Percentiles rank a stretch among this genome's conserved stretches.
These are phyloP conservation scores for Pelargonium cotyledonis DNA, from an alignment of 441 rosid species.

Conservation along the genomic window DNA sequence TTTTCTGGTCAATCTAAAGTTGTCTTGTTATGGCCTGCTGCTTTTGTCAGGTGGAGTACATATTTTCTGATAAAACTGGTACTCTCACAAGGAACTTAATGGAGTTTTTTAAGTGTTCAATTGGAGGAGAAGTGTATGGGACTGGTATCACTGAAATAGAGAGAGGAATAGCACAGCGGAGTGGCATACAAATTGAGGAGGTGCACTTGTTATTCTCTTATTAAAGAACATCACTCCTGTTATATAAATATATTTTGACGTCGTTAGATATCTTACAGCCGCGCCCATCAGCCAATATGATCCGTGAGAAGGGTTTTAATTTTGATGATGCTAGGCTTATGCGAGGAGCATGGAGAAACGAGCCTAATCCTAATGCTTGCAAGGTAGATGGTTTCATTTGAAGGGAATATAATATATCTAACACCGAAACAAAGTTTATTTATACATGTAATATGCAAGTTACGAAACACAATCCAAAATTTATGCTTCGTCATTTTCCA, in stretches of 20 bases:
- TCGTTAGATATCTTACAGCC: conserved; percentile 31
- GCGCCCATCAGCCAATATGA: conserved; percentile 38
- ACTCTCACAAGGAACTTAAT: conserved; percentile 95
- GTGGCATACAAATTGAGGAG: conserved; percentile 63
- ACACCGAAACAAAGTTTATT: not conserved
- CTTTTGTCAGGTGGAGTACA: conserved; percentile 81
- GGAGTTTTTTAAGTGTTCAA: conserved; percentile 99
- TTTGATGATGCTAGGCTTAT: conserved; percentile 88
- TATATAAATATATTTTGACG: not conserved
- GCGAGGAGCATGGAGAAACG: conserved; percentile 84
- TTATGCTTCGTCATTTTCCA: not conserved
- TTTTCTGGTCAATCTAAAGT: not conserved
- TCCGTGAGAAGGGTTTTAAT: conserved; percentile 87
- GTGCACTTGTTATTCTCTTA: conserved; percentile 27
- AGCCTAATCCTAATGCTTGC: conserved; percentile 58
- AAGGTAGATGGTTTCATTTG: conserved; percentile 43
- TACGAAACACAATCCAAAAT: not conserved
- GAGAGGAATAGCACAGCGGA: conserved; percentile 66
- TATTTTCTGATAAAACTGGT: conserved; percentile 98
- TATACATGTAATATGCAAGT: not conserved
- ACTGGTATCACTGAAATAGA: conserved; percentile 93
- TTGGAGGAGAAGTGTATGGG: conserved; percentile 96
- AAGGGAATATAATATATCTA: conserved; percentile 5
- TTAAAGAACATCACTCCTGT: not conserved
- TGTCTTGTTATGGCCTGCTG: conserved; percentile 18